phyloP scores from a whole-genome alignment of 78 protist genomes.

The Cavenderia fasciculata region DNA sequence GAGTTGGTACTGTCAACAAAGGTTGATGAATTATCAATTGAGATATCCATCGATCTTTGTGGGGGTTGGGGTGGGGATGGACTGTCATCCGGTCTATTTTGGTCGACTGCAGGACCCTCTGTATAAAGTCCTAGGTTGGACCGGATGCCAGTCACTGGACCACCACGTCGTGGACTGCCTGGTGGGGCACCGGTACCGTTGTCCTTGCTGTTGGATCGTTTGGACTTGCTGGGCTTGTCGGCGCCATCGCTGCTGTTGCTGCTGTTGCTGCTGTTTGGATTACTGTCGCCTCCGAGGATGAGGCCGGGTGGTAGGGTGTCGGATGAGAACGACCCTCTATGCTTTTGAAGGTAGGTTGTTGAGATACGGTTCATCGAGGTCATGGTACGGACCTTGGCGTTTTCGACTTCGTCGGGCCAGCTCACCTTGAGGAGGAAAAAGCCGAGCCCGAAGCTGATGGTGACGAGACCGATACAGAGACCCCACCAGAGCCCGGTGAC shows the following conservation, averaged over 20 bases:
- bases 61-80: too few relatives aligned
- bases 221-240: background rate
- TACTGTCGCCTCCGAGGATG: background rate
- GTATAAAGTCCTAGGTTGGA: too few relatives aligned
- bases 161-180: too few relatives aligned
- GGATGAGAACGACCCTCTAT: background rate
- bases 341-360: background rate
- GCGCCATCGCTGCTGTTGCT: background rate
- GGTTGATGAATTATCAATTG: too few relatives aligned
- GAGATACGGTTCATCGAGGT: background rate
- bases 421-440: background rate
- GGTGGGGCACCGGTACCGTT: too few relatives aligned
- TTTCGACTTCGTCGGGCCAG: constrained; percentile 14
- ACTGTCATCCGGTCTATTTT: too few relatives aligned
- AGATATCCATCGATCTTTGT: too few relatives aligned
- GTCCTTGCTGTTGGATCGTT: too few relatives aligned
- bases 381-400: background rate
- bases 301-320: background rate
- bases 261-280: background rate
- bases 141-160: too few relatives aligned
- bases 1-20: too few relatives aligned
- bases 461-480: constrained; percentile 53
- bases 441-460: constrained; percentile 14
- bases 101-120: too few relatives aligned
- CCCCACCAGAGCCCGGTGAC: constrained; percentile 77